Conservation (phyloP, 2,329 filamentous ascomycete genomes). For the Neofusicoccum cordaticola region DNA sequence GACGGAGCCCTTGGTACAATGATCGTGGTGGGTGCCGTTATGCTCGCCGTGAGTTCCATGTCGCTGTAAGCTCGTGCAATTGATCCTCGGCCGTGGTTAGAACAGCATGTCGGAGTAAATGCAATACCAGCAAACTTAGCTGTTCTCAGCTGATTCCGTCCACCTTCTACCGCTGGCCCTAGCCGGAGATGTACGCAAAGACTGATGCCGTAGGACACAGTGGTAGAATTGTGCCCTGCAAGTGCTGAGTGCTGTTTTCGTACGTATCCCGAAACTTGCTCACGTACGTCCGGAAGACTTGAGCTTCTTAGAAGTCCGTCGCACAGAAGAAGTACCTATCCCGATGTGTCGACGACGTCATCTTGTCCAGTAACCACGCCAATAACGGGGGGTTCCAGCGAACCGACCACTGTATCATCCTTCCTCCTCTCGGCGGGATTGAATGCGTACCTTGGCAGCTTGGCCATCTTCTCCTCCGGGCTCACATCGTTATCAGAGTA, state of each 20-base stretch:
- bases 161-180: neutral
- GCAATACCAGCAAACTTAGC: conserved; percentile 18
- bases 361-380: conserved; percentile 16
- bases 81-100: conserved; percentile 15
- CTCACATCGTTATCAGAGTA: conserved; percentile 78
- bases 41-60: neutral
- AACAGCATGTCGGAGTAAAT: conserved; percentile 9
- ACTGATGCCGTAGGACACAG: neutral
- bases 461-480: conserved; percentile 86
- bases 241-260: neutral
- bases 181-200: neutral
- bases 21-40: neutral
- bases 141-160: conserved; percentile 15
- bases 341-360: conserved; percentile 16
- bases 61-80: conserved; percentile 8
- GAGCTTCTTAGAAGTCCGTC: neutral
- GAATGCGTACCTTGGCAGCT: conserved; percentile 72
- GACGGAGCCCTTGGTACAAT: conserved; percentile 2
- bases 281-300: neutral
- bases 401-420: conserved; percentile 14
- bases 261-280: neutral
- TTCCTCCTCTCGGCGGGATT: conserved; percentile 10
- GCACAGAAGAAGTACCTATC: conserved; percentile 13
- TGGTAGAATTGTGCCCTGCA: neutral
- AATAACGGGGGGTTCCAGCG: conserved; percentile 13